phyloP scores from a whole-genome alignment of 2,329 filamentous ascomycete genomes.

The Knufia petricola region DNA sequence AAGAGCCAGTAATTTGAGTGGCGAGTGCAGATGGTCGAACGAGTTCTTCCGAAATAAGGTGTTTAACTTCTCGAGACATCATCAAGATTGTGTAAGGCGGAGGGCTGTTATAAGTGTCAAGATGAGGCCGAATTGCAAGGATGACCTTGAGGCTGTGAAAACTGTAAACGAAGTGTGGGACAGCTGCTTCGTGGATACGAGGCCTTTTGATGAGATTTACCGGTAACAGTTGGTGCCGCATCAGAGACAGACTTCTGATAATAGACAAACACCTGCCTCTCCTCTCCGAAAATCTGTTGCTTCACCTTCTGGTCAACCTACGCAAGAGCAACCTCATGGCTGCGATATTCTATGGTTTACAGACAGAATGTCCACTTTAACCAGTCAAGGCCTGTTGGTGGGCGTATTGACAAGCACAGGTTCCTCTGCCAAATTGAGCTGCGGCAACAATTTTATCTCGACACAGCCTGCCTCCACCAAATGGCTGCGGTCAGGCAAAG shows the following conservation, averaged over 20 bases:
- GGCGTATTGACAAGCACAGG: too few relatives aligned
- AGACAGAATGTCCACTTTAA: too few relatives aligned
- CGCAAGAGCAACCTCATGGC: too few relatives aligned
- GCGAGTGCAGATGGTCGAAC: constrained; percentile 82
- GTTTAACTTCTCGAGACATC: constrained; percentile 81
- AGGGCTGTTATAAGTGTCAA: constrained; percentile 72
- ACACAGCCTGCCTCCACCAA: not conserved
- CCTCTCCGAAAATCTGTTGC: too few relatives aligned
- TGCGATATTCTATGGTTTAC: too few relatives aligned
- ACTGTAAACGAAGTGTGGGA: constrained; percentile 98
- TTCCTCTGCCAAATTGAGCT: too few relatives aligned
- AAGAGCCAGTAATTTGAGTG: constrained; percentile 80
- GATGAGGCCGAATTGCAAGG: constrained; percentile 68
- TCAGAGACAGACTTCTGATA: not conserved
- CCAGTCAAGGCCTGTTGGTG: too few relatives aligned
- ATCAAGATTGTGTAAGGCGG: constrained; percentile 81
- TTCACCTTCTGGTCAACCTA: too few relatives aligned
- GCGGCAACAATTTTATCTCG: not conserved
- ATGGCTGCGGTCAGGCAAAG: not conserved
- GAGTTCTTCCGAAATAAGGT: constrained; percentile 80
- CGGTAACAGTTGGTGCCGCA: constrained; percentile 35
- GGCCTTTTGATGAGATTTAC: constrained; percentile 96
- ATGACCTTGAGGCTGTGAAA: constrained; percentile 74
- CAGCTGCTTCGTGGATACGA: constrained; percentile 86
- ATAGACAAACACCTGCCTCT: too few relatives aligned